phyloP scores from a whole-genome alignment of 306 rosid genomes.

The Cucumis cinereus region DNA sequence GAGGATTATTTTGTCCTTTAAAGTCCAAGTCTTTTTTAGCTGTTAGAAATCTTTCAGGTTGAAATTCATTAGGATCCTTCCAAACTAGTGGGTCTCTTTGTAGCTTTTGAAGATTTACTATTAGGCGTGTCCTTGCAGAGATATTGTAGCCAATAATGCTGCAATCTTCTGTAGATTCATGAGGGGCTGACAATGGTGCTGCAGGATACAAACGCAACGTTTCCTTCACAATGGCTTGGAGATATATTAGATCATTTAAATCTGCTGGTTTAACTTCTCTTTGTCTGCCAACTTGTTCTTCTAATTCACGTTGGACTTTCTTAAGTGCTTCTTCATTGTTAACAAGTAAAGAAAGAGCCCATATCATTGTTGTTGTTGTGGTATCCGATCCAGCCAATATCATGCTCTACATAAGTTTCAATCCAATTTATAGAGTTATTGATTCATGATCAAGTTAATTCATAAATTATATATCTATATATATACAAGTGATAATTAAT shows the following conservation, averaged over 20 bases:
- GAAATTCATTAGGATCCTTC: conserved; percentile 27
- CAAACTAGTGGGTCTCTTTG: conserved; percentile 47
- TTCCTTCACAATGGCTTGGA: neutral
- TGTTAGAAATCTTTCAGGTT: conserved; percentile 37
- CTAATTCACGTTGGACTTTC: neutral
- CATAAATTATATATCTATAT: no score
- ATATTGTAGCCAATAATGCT: conserved; percentile 29
- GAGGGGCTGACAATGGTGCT: neutral
- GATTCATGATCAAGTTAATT: no score
- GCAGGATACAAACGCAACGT: neutral
- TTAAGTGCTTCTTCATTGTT: neutral
- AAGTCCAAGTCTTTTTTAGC: conserved; percentile 21
- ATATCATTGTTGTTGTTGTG: neutral
- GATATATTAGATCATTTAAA: neutral
- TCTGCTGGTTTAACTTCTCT: neutral
- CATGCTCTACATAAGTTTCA: neutral
- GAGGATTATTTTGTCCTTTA: conserved; percentile 35
- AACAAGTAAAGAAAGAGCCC: neutral
- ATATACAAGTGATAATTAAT: no score
- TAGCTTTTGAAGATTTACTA: conserved; percentile 44
- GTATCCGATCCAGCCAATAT: neutral
- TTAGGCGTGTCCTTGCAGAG: conserved; percentile 31
- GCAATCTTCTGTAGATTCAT: conserved; percentile 21
- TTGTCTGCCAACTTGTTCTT: neutral
- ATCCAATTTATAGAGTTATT: no score